These are phyloP conservation scores for Globisporangium barbulae DNA, from an alignment of 352 stramenopile genomes.

Conservation along the genomic window DNA sequence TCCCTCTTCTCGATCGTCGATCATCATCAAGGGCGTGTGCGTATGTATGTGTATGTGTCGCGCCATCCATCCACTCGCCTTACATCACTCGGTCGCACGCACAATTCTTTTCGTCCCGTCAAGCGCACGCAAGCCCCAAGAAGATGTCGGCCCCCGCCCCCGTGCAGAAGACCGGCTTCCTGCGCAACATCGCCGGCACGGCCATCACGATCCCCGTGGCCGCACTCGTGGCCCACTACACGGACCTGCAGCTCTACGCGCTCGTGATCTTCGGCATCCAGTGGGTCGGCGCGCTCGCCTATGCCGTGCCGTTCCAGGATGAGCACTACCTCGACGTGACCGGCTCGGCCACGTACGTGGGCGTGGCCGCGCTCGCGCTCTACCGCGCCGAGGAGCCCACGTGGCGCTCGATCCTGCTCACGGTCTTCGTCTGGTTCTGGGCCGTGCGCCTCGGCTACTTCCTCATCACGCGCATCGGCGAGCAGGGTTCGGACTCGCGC, in stretches of 20 bases:
- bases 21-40: neutral
- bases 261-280: conserved; percentile 53
- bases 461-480: conserved; percentile 61
- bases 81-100: neutral
- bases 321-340: conserved; percentile 80
- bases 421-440: conserved; percentile 63
- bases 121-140: neutral
- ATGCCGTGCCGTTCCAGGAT: conserved; percentile 58
- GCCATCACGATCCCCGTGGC: conserved; percentile 35
- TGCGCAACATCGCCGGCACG: conserved; percentile 39
- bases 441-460: conserved; percentile 67
- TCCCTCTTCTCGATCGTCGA: neutral
- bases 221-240: conserved; percentile 32
- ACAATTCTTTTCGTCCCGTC: conserved; percentile 11
- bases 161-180: conserved; percentile 28
- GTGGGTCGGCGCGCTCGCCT: conserved; percentile 52
- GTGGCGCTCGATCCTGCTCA: conserved; percentile 55
- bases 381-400: conserved; percentile 24
- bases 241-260: conserved; percentile 41
- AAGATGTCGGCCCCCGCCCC: conserved; percentile 1
- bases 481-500: conserved; percentile 56
- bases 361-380: conserved; percentile 41
- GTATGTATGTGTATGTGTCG: neutral
- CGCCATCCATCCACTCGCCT: neutral
- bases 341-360: conserved; percentile 60